Conservation (phyloP, 2,329 filamentous ascomycete species). For the Metarhizium album region DNA sequence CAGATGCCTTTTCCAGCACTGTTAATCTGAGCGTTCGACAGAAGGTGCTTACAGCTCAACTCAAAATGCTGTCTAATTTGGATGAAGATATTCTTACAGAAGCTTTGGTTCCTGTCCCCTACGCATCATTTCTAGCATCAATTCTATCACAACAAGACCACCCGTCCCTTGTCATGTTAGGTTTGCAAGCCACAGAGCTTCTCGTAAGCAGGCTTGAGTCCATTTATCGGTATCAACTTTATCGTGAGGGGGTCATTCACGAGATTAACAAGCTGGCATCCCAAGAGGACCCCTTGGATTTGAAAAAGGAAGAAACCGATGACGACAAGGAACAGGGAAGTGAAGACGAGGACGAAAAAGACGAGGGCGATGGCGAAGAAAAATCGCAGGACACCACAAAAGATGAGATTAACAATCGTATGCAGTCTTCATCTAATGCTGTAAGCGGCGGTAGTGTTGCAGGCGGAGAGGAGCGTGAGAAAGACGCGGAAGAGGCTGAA, state of each 20-base stretch:
- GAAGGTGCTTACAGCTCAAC: constrained; percentile 87
- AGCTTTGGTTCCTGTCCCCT: constrained; percentile 76
- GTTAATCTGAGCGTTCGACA: constrained; percentile 91
- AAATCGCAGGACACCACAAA: constrained; percentile 15
- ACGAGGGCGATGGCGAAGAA: constrained; percentile 7
- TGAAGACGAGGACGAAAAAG: constrained; percentile 11
- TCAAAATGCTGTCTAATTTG: constrained; percentile 97
- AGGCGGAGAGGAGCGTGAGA: constrained; percentile 8
- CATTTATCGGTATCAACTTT: constrained; percentile 92
- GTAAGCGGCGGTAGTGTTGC: constrained; percentile 4
- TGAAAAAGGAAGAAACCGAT: constrained; percentile 6
- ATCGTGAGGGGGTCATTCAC: constrained; percentile 88
- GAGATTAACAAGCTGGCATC: constrained; percentile 76
- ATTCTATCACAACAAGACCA: constrained; percentile 96
- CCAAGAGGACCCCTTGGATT: constrained; percentile 23
- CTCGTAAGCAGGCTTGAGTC: constrained; percentile 73
- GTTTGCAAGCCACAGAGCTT: constrained; percentile 80
- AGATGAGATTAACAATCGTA: background rate
- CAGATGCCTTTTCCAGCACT: constrained; percentile 94
- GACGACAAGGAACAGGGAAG: constrained; percentile 9
- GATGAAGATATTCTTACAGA: constrained; percentile 76
- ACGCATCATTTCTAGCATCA: constrained; percentile 88
- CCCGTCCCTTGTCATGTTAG: constrained; percentile 72
- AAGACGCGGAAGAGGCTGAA: constrained; percentile 24
- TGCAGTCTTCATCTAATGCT: background rate